These are phyloP conservation scores for Wallacemonas sp. DNA, from an alignment of 208 protist genomes.

Conservation along the genomic window DNA sequence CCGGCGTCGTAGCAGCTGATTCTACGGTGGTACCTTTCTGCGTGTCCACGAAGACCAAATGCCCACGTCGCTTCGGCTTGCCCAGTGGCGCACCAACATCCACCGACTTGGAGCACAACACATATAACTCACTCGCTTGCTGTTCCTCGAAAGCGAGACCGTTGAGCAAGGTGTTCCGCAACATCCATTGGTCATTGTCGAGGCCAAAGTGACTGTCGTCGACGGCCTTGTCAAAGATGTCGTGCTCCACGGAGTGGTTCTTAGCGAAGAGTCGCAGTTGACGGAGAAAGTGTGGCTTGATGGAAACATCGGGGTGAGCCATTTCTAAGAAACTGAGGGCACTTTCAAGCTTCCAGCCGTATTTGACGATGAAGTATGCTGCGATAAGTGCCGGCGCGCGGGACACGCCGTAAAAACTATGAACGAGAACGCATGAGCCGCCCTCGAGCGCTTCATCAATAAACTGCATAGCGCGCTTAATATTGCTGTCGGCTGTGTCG, in stretches of 20 bases:
- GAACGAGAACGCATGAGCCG: conserved; percentile 90
- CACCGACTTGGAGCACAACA: conserved; percentile 55
- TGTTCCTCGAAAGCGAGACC: conserved; percentile 74
- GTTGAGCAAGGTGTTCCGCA: conserved; percentile 90
- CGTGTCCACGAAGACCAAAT: conserved; percentile 79
- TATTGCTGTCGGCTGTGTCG: conserved; percentile 82
- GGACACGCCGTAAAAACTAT: conserved; percentile 82
- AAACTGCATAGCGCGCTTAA: conserved; percentile 71
- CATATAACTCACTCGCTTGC: conserved; percentile 63
- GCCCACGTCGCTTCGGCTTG: conserved; percentile 28
- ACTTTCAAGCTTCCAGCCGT: conserved; percentile 90
- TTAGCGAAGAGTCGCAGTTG: conserved; percentile 90
- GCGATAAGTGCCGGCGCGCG: conserved; percentile 80
- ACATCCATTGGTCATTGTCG: conserved; percentile 93
- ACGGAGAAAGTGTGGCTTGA: conserved; percentile 90
- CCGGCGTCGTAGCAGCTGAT: conserved; percentile 40
- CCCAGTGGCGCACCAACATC: conserved; percentile 47
- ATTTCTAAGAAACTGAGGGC: conserved; percentile 81
- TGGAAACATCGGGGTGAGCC: conserved; percentile 87
- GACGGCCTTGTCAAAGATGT: conserved; percentile 82
- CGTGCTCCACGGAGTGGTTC: conserved; percentile 67
- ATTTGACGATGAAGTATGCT: conserved; percentile 92
- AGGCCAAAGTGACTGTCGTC: conserved; percentile 82
- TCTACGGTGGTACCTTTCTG: conserved; percentile 60
- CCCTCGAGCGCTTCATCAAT: conserved; percentile 82